Evolutionary conservation across 2,329 filamentous ascomycete genomes (phyloP), one percentile per base, ranked within the genome.

Genomic region (Cladophialophora chaetospira): DNA sequence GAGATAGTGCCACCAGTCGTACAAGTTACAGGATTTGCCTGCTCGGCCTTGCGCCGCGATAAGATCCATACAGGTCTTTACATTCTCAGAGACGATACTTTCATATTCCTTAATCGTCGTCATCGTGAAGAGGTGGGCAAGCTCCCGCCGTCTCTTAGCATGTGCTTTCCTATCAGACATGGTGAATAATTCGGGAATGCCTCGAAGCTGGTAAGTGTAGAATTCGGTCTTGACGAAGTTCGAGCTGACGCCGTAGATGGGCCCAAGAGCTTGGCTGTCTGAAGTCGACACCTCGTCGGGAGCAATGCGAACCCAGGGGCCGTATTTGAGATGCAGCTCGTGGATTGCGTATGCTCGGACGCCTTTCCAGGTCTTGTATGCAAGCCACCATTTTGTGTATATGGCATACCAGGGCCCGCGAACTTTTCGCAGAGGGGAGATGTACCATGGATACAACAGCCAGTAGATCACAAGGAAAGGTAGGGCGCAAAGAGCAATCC

Each of bases 1-100:
- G 19, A 53, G 51, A n/a, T 53, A 53, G 29, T 53, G 51, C 42
- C 42, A 53, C 51, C 51, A 53, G 29, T 53, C 51, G 23, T 53
- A 53, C 5, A 53, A 42, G 23, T 53, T 53, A 21, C 51, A 46
- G 31, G 51, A 36, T 23, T 43, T 28, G 36, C 44, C 45, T 26
- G 35, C 25, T 28, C 23, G 13, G 10, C 48, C 48, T 15, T 51
- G 35, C 11, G 48, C 48, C 5, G 48, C n/a, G 17, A 51, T 51
- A 26, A 51, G 48, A 17, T 51, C 35, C 48, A 51, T 38, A 11
- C 48, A 51, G 10, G 40, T 36, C 15, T 26, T 35, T 10, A 51
- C 48, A n/a, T 51, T 51, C 2, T 36, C 10, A 13, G 35, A 21
- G 15, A 51, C 42, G 25, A 51, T 51, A 26, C 42, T 36, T 19